These are phyloP conservation scores for Candida ficus DNA, from an alignment of 805 yeast species.

Conservation along the genomic window DNA sequence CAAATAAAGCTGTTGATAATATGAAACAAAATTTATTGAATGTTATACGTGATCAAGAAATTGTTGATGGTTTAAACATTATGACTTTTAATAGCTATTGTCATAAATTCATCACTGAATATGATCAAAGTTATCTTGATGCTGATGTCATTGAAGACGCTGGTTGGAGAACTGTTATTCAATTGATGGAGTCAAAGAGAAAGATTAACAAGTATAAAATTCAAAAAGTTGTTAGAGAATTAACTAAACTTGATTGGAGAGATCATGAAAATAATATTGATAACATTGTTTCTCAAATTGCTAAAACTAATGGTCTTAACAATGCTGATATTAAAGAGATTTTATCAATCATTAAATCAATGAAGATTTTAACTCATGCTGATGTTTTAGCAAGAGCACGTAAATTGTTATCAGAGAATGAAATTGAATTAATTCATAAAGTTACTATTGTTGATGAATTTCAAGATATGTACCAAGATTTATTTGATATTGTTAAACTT, in stretches of 20 bases:
- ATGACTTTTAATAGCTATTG: slow-evolving; percentile 65
- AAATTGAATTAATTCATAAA: slow-evolving; percentile 24
- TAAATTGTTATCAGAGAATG: slow-evolving; percentile 27
- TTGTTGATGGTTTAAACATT: slow-evolving; percentile 32
- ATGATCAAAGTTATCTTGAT: slow-evolving; percentile 17
- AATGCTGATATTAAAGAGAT: slow-evolving; percentile 2
- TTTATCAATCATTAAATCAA: slow-evolving; percentile 9
- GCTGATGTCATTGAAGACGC: slow-evolving; percentile 48
- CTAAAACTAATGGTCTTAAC: not conserved
- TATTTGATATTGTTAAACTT: slow-evolving; percentile 39
- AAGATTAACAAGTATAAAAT: slow-evolving; percentile 12
- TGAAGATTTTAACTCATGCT: slow-evolving; percentile 18
- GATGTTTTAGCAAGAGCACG: slow-evolving; percentile 26
- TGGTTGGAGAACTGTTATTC: slow-evolving; percentile 44
- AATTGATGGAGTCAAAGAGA: slow-evolving; percentile 23
- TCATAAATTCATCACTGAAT: slow-evolving; percentile 39
- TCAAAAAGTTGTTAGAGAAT: not conserved
- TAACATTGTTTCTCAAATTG: not conserved
- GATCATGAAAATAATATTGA: not conserved
- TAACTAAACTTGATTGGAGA: not conserved
- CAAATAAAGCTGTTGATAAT: slow-evolving; percentile 61
- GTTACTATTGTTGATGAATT: slow-evolving; percentile 64
- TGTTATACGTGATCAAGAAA: slow-evolving; percentile 30
- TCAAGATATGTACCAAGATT: slow-evolving; percentile 58
- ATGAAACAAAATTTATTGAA: slow-evolving; percentile 29